Conservation (phyloP, 2,329 filamentous ascomycete species). For the Rutstroemia sp. region DNA sequence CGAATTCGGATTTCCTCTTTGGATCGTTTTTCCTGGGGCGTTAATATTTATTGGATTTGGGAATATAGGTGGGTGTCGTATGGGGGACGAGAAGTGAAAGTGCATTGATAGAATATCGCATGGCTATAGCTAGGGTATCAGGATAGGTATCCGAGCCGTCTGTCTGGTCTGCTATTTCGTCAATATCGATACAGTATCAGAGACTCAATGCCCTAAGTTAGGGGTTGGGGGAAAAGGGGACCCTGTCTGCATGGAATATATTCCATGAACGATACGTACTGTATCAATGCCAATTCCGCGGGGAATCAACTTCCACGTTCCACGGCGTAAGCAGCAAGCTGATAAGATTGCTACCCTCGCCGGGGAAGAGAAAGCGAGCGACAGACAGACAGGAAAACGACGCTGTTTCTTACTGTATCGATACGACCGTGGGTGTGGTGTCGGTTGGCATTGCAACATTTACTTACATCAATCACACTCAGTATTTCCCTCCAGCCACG, state of each 20-base stretch:
- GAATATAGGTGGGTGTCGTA: no score
- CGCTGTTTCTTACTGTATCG: not conserved
- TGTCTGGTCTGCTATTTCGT: no score
- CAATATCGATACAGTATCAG: not conserved
- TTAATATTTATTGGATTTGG: no score
- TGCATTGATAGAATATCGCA: not conserved
- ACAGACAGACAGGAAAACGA: not conserved
- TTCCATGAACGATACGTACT: no score
- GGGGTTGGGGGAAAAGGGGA: not conserved
- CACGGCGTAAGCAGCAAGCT: not conserved
- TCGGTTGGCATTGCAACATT: no score
- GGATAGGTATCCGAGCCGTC: not conserved
- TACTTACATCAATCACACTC: no score
- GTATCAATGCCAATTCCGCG: not conserved
- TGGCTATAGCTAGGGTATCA: not conserved
- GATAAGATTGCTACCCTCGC: not conserved
- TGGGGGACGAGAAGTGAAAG: no score
- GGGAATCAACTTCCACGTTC: not conserved
- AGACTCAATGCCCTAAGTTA: not conserved
- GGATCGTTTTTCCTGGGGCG: not conserved
- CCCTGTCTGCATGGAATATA: not conserved
- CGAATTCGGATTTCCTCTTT: not conserved
- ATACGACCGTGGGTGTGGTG: not conserved
- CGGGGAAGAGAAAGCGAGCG: not conserved
- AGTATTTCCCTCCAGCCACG: not conserved